phyloP scores from a whole-genome alignment of 768 basidiomycete species.

The Trametes meyenii region DNA sequence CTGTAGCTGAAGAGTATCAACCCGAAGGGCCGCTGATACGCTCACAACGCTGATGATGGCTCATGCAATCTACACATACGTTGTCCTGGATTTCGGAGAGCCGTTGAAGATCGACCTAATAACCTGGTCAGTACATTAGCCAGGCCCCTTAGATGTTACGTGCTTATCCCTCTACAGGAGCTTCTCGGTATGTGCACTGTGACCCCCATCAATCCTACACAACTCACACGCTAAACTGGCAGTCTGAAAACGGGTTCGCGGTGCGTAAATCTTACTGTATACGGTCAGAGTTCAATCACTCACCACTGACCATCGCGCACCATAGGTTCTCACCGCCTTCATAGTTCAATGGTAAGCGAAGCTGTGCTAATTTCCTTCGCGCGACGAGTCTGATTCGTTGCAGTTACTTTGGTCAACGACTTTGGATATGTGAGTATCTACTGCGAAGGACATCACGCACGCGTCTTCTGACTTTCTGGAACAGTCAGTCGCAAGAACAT shows the following conservation, averaged over 20 bases:
- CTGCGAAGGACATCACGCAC: too few species aligned
- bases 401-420: slow-evolving; percentile 1
- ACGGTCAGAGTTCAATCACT: not conserved
- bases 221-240: not conserved
- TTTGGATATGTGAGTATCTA: not conserved
- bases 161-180: not conserved
- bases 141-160: not conserved
- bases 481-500: not conserved
- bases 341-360: not conserved
- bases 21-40: not conserved
- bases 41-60: slow-evolving; percentile 2
- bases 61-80: not conserved
- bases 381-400: not conserved
- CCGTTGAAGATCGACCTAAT: not conserved
- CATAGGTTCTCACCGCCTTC: not conserved
- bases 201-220: not conserved
- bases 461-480: not conserved
- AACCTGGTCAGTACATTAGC: not conserved
- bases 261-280: not conserved
- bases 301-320: too few species aligned
- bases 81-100: not conserved
- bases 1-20: not conserved
- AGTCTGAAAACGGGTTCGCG: not conserved
- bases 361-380: not conserved
- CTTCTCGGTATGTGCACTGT: not conserved